phyloP scores from a whole-genome alignment of 352 stramenopile genomes.

The Phytophthora cajani region DNA sequence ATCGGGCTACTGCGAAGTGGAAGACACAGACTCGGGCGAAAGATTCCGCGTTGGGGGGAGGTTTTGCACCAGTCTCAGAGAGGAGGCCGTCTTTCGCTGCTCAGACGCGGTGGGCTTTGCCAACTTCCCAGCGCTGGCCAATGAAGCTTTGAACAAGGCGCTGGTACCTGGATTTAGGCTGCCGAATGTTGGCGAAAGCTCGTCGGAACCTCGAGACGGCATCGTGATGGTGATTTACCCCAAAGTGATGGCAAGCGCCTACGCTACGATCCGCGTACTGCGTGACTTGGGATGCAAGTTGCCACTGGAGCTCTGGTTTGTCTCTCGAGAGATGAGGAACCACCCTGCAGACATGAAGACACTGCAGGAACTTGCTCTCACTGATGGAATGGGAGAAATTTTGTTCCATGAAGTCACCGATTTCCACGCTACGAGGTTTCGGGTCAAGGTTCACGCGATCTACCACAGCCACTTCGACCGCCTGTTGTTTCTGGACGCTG shows the following conservation, averaged over 20 bases:
- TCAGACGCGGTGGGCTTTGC: conserved; percentile 46
- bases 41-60: conserved; percentile 34
- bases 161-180: conserved; percentile 13
- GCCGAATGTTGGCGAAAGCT: conserved; percentile 13
- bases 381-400: conserved; percentile 31
- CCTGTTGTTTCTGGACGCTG: conserved; percentile 59
- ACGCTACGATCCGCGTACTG: conserved; percentile 41
- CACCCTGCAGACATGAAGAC: conserved; percentile 20
- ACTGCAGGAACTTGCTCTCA: conserved; percentile 26
- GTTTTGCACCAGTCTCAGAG: conserved; percentile 36
- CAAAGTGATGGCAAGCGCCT: conserved; percentile 46
- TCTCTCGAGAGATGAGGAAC: conserved; percentile 34
- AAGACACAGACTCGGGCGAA: conserved; percentile 31
- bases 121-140: conserved; percentile 32
- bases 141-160: conserved; percentile 9
- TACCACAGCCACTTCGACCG: conserved; percentile 47
- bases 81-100: conserved; percentile 42
- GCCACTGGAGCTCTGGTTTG: conserved; percentile 60
- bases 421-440: conserved; percentile 42
- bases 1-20: conserved; percentile 56
- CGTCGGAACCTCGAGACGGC: conserved; percentile 23
- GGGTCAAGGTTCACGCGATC: conserved; percentile 56
- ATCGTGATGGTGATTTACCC: conserved; percentile 66
- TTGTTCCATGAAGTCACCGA: conserved; percentile 35
- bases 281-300: conserved; percentile 43